Evolutionary conservation across 225 moss, liverwort and hornwort species (phyloP).

Genomic region (Marchantia polymorpha): DNA sequence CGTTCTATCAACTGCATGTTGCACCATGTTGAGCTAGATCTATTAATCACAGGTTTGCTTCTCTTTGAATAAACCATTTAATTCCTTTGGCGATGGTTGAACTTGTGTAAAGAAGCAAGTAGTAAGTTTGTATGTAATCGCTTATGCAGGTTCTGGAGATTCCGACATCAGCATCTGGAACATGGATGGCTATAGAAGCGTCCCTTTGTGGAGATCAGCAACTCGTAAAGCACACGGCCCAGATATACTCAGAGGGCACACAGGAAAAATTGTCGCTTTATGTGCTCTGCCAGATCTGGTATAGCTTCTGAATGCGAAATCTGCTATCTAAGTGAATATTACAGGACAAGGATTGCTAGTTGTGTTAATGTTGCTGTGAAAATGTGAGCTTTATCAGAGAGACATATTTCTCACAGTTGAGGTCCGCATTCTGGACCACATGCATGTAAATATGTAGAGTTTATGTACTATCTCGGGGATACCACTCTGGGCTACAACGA

Average conservation of each 20-base stretch:
- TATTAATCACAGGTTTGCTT: slow-evolving; percentile 56
- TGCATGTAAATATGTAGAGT: no score
- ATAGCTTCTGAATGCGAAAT: slow-evolving; percentile 6
- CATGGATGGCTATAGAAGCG: slow-evolving; percentile 60
- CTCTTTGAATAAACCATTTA: not conserved
- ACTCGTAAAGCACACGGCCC: slow-evolving; percentile 52
- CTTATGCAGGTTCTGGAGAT: slow-evolving; percentile 50
- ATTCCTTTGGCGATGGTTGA: not conserved
- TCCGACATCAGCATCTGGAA: slow-evolving; percentile 58
- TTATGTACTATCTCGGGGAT: no score
- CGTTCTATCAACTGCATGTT: slow-evolving; percentile 56
- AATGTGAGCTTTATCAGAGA: no score
- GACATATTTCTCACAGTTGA: no score
- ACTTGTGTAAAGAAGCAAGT: not conserved
- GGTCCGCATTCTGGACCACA: no score
- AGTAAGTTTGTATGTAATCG: not conserved
- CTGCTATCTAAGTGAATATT: not conserved
- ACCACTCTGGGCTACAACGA: no score
- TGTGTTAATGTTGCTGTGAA: no score
- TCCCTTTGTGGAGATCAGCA: slow-evolving; percentile 61
- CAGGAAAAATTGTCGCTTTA: slow-evolving; percentile 51
- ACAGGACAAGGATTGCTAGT: not conserved
- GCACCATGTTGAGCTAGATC: slow-evolving; percentile 59
- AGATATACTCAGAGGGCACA: slow-evolving; percentile 64
- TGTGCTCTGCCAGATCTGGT: slow-evolving; percentile 67